Conservation (phyloP, 2,329 filamentous ascomycete species). For the Trichoderma atroviride region DNA sequence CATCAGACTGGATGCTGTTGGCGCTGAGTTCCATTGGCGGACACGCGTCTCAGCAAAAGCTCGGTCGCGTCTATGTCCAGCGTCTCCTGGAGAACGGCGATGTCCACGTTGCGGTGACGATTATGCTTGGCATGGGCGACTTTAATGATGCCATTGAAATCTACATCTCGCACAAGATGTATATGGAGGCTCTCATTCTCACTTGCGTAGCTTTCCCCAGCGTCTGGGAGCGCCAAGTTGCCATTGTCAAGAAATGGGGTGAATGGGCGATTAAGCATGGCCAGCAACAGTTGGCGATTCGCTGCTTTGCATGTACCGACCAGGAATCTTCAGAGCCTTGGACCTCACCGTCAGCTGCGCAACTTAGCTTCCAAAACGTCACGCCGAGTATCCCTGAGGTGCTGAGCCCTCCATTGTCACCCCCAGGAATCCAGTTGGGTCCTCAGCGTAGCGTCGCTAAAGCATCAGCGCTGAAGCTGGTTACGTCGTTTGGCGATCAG, state of each 20-base stretch:
- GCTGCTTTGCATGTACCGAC: constrained; percentile 90
- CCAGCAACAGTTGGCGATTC: constrained; percentile 86
- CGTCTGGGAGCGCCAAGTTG: constrained; percentile 89
- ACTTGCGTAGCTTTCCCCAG: constrained; percentile 79
- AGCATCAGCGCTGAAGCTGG: constrained; percentile 82
- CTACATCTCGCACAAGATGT: constrained; percentile 87
- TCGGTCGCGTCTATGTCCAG: constrained; percentile 88
- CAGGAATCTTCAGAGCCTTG: constrained; percentile 83
- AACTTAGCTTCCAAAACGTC: constrained; percentile 58
- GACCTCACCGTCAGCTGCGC: constrained; percentile 78
- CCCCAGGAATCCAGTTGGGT: constrained; percentile 64
- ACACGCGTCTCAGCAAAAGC: constrained; percentile 77
- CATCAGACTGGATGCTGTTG: constrained; percentile 95
- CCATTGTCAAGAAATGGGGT: constrained; percentile 91
- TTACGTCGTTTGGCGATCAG: constrained; percentile 79
- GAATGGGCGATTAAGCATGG: constrained; percentile 86
- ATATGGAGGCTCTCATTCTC: constrained; percentile 89
- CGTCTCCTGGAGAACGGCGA: constrained; percentile 87
- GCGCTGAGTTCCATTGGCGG: constrained; percentile 86
- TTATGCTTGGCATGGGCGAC: constrained; percentile 90
- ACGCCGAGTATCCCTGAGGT: constrained; percentile 61
- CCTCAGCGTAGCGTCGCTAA: constrained; percentile 70
- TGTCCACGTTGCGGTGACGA: constrained; percentile 87
- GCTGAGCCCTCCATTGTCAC: constrained; percentile 73
- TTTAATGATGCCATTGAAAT: constrained; percentile 94